Base-by-base conservation (phyloP, 2,329 filamentous ascomycete species). In the Stemphylium vesicarium region DNA sequence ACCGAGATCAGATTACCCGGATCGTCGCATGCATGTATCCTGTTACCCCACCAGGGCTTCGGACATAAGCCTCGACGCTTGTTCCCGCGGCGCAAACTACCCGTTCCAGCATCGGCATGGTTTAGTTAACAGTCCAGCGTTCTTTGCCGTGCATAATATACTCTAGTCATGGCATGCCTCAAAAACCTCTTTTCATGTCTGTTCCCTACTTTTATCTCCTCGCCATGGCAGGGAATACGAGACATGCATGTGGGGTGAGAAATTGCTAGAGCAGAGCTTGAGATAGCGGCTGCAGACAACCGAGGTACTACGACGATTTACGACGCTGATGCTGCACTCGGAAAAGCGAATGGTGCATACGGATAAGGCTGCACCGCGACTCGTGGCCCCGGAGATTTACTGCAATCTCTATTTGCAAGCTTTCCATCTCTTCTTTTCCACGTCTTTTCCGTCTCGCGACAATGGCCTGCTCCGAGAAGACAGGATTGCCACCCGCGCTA, bases 241-340 rank as follows among this genome's bases (percentile, higher is more conserved):
- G n/a, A 26, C 32, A 15, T 35, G 12, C 31, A 26, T 16, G 42
- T 26, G 20, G 20, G 33, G 16, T 41, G 29, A 32, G 36, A 41
- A 20, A 39, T 48, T 48, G 31, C 31, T 48, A 45, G 7, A 36
- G 16, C 24, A 35, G 42, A 31, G 33, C 44, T 47, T 32, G 46
- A 41, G 15, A 36, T 33, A 35, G 31, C 50, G 50, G 50, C 43
- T 53, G 50, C 46, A 46, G 13, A 24, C 50, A 48, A 33, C 50
- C 50, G 50, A 53, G 20, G 43, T 32, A 41, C 41, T 48, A 53
- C 43, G 43, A 48, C 50, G 37, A 16, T 43, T 29, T 11, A 29
- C 26, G 40, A 31, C 40, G 32, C 42, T 11, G 42, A 41, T 24
- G 26, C 38, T 22, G 20, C 43, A 29, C 26, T 36, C 50, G 43